Percentiles rank a stretch among this genome's conserved stretches.
These are phyloP conservation scores for Coemansia sp. DNA, from an alignment of 192 early-diverging fungal genomes.

Conservation along the genomic window DNA sequence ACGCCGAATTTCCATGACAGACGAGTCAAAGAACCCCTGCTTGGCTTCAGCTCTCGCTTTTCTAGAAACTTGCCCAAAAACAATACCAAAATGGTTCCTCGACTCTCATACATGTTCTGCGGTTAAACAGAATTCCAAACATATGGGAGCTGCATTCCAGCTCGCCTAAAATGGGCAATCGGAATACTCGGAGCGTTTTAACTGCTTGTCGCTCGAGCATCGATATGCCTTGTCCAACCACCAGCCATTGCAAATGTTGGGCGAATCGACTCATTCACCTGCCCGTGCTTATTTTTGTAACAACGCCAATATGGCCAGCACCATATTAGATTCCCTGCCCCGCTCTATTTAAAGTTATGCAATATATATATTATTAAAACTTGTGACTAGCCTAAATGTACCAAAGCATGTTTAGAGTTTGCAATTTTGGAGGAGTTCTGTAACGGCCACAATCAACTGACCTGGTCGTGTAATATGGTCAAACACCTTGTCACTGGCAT, in stretches of 20 bases:
- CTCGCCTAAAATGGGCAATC: slow-evolving; percentile 62
- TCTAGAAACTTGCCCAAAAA: slow-evolving; percentile 69
- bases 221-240: slow-evolving; percentile 74
- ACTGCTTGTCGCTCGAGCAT: slow-evolving; percentile 81
- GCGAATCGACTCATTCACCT: slow-evolving; percentile 22
- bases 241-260: slow-evolving; percentile 70
- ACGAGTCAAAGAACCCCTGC: slow-evolving; percentile 81
- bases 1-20: slow-evolving; percentile 70
- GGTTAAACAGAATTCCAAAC: slow-evolving; percentile 61
- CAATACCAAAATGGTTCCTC: slow-evolving; percentile 67
- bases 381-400: too few species aligned
- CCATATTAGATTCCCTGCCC: slow-evolving; percentile 82
- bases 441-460: too few species aligned
- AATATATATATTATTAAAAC: too few species aligned
- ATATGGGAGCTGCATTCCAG: slow-evolving; percentile 28
- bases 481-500: too few species aligned
- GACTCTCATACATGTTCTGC: slow-evolving; percentile 56
- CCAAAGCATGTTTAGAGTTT: too few species aligned
- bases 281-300: slow-evolving; percentile 34
- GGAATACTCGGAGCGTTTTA: slow-evolving; percentile 71
- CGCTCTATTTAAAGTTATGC: too few species aligned
- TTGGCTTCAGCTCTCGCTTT: slow-evolving; percentile 59
- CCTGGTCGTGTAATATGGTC: too few species aligned
- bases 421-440: too few species aligned
- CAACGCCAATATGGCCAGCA: slow-evolving; percentile 75